Base-by-base conservation (phyloP, 1,284 basidiomycete genomes). In the Irpex sp. region DNA sequence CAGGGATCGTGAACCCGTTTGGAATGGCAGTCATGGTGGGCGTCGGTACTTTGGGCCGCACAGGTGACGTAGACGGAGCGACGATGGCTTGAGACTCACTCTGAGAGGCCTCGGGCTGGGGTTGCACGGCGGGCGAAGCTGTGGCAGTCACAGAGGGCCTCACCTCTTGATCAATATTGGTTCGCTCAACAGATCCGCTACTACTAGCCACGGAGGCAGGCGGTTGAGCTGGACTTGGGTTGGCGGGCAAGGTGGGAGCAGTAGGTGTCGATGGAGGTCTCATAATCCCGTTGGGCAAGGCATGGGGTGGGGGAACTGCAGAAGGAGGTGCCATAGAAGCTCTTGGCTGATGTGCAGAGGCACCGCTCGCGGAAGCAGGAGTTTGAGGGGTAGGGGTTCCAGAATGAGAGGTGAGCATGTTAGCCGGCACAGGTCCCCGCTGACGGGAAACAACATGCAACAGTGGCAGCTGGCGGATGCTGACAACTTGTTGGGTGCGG, bases 271-370 rank as follows among this genome's bases (percentile, higher is more conserved):
- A 68, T 33, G 81, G 78, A 1, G 83, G 81, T 17, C 81, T 83
- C 73, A 83, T 84, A 43, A 62, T 49, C 7, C 61, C 63, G 19
- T 49, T 65, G 35, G 61, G 54, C 31, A 61, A 83, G 43, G 85
- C 83, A 36, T 86, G 82, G 75, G 85, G 79, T 57, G 84, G 84
- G 0, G 84, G 81, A 4, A 82, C 71, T 0, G 76, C 72, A 13
- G 74, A 70, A 4, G 85, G 81, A 0, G 85, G 81, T 0, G 77
- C 74, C 61, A 80, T 71, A 50, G 81, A 49, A 9, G 15, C 39
- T 33, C 55, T 46, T 21, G 53, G 63, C 11, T 61, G 53, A 5
- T 58, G 63, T 15, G 56, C 33, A 8, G 50, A 53, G 31, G 50
- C 11, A 19, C 57, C 19, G n/a, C 49, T 36, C 17, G 19, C 17